A percentile compares a stretch with the other conserved stretches of the same genome.
These are phyloP conservation scores for Boletus speciosus DNA, from an alignment of 768 basidiomycete genomes.

Conservation along the genomic window DNA sequence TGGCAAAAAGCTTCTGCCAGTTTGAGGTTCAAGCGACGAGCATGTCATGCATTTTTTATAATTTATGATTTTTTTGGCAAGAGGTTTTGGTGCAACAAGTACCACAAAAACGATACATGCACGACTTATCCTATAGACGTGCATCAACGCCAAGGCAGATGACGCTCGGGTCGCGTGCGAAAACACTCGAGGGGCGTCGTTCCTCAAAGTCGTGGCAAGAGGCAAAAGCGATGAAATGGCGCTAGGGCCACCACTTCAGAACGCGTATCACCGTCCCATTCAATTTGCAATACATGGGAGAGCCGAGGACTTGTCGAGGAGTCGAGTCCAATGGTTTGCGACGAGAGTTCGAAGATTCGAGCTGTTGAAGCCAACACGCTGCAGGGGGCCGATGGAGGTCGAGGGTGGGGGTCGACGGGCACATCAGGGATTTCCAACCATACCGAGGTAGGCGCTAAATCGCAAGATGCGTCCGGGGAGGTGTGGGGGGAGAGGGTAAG, in stretches of 20 bases:
- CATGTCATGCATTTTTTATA: too few species aligned
- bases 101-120: not conserved
- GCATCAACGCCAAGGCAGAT: not conserved
- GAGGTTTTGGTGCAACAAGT: not conserved
- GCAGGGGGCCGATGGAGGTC: not conserved
- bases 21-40: too few species aligned
- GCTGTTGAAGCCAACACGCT: not conserved
- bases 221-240: not conserved
- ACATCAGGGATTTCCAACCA: slow-evolving; percentile 7
- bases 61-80: not conserved
- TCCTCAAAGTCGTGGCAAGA: not conserved
- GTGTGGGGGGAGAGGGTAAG: not conserved
- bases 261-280: not conserved
- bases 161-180: not conserved
- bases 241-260: not conserved
- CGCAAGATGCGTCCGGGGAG: slow-evolving; percentile 1
- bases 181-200: not conserved
- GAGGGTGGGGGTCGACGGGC: not conserved
- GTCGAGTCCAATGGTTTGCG: not conserved
- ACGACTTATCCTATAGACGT: not conserved
- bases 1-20: too few species aligned
- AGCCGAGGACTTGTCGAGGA: not conserved
- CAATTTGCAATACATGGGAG: not conserved
- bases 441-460: slow-evolving; percentile 4
- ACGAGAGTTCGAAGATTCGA: not conserved